Percentiles rank a stretch among this genome's conserved stretches.
These are phyloP conservation scores for Aspergillus sp. DNA, from an alignment of 2,329 filamentous ascomycete genomes.

Conservation along the genomic window DNA sequence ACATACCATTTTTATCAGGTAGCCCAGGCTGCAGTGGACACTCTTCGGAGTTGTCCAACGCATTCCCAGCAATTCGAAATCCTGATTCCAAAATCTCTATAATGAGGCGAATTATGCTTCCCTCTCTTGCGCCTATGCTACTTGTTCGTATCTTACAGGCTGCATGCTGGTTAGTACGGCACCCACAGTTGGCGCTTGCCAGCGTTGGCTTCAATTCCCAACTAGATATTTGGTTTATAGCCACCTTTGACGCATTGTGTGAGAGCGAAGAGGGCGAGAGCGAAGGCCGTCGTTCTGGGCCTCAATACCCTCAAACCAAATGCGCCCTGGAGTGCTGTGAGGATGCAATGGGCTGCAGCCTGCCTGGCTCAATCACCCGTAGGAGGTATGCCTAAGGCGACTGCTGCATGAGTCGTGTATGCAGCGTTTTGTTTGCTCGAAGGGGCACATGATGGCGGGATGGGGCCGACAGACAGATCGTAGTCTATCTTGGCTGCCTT, in stretches of 20 bases:
- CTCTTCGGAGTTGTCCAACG: not conserved
- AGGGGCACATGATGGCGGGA: not conserved
- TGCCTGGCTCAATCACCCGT: no score
- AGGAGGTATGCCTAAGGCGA: no score
- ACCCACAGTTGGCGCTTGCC: not conserved
- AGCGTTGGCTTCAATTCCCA: not conserved
- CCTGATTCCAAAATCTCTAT: not conserved
- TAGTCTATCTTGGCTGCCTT: not conserved
- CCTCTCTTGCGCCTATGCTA: slow-evolving; percentile 4
- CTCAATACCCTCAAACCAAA: no score
- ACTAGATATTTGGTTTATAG: not conserved
- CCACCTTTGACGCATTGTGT: no score
- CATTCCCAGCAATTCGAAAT: not conserved
- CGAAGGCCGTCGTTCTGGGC: no score
- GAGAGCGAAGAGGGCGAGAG: no score
- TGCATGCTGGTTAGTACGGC: not conserved
- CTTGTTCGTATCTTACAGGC: slow-evolving; percentile 20
- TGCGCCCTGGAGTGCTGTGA: no score
- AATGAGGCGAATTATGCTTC: slow-evolving; percentile 4
- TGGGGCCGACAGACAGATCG: not conserved
- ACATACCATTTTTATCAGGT: not conserved
- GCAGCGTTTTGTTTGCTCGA: not conserved
- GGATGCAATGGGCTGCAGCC: no score
- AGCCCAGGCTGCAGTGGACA: not conserved
- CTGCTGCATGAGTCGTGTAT: not conserved